Conservation (phyloP, 768 basidiomycete genomes). For the Trametopsis cervina region DNA sequence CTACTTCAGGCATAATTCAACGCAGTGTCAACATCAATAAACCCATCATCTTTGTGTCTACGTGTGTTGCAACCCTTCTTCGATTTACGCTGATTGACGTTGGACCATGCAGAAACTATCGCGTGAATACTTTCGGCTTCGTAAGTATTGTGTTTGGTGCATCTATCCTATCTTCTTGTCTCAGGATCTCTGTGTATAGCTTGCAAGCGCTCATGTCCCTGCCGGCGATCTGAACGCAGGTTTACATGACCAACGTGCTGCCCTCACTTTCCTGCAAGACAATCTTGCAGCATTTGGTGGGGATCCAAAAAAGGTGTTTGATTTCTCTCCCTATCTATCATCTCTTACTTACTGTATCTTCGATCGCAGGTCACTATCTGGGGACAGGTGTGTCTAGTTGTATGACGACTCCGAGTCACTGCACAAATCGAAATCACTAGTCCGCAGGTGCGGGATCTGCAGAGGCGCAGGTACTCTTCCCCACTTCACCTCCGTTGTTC, state of each 20-base stretch:
- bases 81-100: too few species aligned
- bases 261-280: slow-evolving; percentile 54
- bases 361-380: slow-evolving; percentile 36
- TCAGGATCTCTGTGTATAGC: slow-evolving; percentile 24
- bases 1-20: slow-evolving; percentile 37
- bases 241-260: slow-evolving; percentile 44
- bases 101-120: slow-evolving; percentile 38
- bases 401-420: not conserved
- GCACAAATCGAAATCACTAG: slow-evolving; percentile 19
- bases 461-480: slow-evolving; percentile 41
- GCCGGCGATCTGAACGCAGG: slow-evolving; percentile 39
- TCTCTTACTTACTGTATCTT: not conserved
- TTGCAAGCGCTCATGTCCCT: slow-evolving; percentile 39
- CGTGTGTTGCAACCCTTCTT: not conserved
- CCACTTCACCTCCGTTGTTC: slow-evolving; percentile 32
- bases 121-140: slow-evolving; percentile 52
- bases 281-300: slow-evolving; percentile 50
- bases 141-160: slow-evolving; percentile 24
- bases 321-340: slow-evolving; percentile 17
- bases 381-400: slow-evolving; percentile 35
- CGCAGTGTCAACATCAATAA: slow-evolving; percentile 39
- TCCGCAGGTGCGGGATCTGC: slow-evolving; percentile 48
- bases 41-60: slow-evolving; percentile 48
- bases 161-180: not conserved
- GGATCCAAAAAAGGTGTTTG: slow-evolving; percentile 33